phyloP scores from a whole-genome alignment of 2,329 filamentous ascomycete species.

The Fonsecaea multimorphosa region DNA sequence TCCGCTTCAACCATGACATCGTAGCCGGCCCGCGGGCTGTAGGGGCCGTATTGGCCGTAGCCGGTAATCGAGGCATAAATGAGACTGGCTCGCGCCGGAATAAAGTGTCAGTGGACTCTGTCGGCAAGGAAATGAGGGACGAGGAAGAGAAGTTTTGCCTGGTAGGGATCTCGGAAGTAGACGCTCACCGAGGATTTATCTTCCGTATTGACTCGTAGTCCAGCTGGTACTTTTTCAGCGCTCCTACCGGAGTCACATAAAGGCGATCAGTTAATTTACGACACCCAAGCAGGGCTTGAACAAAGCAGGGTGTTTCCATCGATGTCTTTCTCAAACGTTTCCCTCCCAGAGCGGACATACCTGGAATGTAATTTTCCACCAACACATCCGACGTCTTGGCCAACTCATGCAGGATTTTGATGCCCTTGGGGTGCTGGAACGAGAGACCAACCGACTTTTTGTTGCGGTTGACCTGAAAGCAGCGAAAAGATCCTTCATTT shows the following conservation, averaged over 20 bases:
- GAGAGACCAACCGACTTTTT: slow-evolving; percentile 93
- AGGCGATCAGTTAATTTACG: not conserved
- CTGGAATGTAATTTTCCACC: slow-evolving; percentile 96
- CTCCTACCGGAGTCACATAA: slow-evolving; percentile 15
- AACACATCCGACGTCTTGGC: slow-evolving; percentile 86
- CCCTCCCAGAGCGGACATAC: slow-evolving; percentile 53
- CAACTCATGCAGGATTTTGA: slow-evolving; percentile 84
- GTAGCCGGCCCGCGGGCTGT: slow-evolving; percentile 85
- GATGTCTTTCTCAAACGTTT: not conserved
- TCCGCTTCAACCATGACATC: slow-evolving; percentile 99
- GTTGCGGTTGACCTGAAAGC: slow-evolving; percentile 82
- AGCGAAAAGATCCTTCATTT: not conserved
- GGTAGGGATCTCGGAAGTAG: not conserved
- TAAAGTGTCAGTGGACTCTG: not conserved
- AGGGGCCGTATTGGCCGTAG: slow-evolving; percentile 94
- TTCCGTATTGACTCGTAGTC: slow-evolving; percentile 81
- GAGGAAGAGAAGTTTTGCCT: not conserved
- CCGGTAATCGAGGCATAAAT: slow-evolving; percentile 97
- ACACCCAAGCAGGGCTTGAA: not conserved
- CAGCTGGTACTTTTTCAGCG: slow-evolving; percentile 84
- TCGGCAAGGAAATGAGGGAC: not conserved
- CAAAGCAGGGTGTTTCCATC: not conserved
- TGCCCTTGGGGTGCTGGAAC: slow-evolving; percentile 82
- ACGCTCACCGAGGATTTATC: slow-evolving; percentile 69
- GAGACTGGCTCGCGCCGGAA: slow-evolving; percentile 53